phyloP scores from a whole-genome alignment of 78 protist genomes.

The Monocercomonoides exilis region DNA sequence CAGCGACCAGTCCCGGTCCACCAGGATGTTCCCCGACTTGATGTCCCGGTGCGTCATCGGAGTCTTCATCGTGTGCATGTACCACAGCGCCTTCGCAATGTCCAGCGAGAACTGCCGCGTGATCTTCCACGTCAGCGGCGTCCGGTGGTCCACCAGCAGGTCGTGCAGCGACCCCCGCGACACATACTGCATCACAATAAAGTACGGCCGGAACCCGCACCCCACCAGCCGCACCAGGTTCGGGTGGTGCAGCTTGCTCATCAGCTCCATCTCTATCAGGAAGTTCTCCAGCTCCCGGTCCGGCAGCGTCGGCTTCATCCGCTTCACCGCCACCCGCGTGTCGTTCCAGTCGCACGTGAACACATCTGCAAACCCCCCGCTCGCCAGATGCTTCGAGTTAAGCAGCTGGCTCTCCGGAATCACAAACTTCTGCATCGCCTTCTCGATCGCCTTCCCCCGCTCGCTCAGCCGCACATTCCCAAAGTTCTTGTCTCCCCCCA shows the following conservation, averaged over 20 bases:
- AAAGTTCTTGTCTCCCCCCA: neutral
- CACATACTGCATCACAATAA: neutral
- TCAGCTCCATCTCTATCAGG: neutral
- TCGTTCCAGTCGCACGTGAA: neutral
- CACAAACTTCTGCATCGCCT: neutral
- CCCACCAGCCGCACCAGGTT: slow-evolving; percentile 1
- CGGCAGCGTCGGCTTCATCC: neutral
- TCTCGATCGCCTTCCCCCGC: neutral
- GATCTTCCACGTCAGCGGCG: neutral
- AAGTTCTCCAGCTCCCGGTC: neutral
- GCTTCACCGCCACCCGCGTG: slow-evolving; percentile 4
- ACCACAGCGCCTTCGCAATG: slow-evolving; percentile 1
- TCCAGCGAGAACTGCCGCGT: neutral
- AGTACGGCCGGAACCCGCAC: neutral
- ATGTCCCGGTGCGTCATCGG: slow-evolving; percentile 33
- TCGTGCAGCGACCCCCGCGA: neutral
- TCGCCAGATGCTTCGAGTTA: neutral
- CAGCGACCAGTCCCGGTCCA: neutral
- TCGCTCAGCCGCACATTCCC: neutral
- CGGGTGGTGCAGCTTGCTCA: neutral
- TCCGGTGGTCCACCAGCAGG: neutral
- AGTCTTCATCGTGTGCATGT: slow-evolving; percentile 12
- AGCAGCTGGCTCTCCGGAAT: neutral
- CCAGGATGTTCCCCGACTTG: slow-evolving; percentile 24
- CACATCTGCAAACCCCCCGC: neutral